Evolutionary conservation across 139 green algal genomes (phyloP).

Genomic region (Coccomyxa sp.): DNA sequence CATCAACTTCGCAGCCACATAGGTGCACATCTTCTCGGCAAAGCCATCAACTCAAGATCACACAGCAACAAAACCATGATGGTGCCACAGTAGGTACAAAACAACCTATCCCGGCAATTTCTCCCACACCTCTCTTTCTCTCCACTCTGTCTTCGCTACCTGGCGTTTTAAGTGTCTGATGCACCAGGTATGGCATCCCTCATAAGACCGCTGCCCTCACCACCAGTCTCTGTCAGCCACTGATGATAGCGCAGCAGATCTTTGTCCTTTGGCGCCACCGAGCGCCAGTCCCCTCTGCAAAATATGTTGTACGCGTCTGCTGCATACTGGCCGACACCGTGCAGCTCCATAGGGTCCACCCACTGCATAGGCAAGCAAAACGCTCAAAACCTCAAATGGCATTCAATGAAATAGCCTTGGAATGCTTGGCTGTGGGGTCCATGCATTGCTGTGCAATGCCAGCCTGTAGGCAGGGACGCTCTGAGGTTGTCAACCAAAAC

Average conservation of each 20-base stretch:
- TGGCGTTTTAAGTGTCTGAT: too few species aligned
- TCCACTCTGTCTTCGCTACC: too few species aligned
- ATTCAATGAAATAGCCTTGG: not conserved
- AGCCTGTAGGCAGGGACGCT: too few species aligned
- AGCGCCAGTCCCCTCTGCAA: conserved; percentile 63
- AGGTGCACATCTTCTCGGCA: too few species aligned
- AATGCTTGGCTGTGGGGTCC: not conserved
- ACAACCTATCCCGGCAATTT: too few species aligned
- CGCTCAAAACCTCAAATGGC: not conserved
- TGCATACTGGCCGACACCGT: conserved; percentile 79
- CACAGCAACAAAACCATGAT: too few species aligned
- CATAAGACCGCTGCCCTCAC: conserved; percentile 39
- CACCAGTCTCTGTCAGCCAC: conserved; percentile 62
- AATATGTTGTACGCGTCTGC: conserved; percentile 92
- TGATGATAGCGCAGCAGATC: conserved; percentile 52
- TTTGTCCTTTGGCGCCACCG: conserved; percentile 46
- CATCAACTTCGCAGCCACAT: too few species aligned
- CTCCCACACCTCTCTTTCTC: too few species aligned
- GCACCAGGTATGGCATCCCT: conserved; percentile 1
- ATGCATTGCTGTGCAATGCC: too few species aligned
- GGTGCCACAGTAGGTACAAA: too few species aligned
- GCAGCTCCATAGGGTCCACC: conserved; percentile 71
- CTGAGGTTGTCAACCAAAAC: not conserved
- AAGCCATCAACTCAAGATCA: too few species aligned
- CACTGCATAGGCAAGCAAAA: conserved; percentile 52